Evolutionary conservation across 352 stramenopile genomes (phyloP), one percentile per base, ranked within the genome.

Genomic region (Phytophthora pini): DNA sequence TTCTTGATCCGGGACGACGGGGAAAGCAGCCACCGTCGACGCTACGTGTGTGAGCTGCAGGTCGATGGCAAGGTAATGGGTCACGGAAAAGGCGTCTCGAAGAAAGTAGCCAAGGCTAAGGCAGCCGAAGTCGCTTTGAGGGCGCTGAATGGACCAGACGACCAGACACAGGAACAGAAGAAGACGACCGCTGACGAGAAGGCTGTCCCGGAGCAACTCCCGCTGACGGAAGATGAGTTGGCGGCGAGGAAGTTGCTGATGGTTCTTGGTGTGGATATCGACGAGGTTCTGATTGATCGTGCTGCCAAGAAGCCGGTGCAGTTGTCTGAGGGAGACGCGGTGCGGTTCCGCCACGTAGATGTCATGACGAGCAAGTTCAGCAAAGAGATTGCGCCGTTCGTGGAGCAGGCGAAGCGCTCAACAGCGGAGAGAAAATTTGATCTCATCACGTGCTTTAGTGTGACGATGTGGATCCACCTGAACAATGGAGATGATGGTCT

Each of bases 401-500:
- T 87, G 41, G 66, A 80, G 31, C 34, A 66, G 12, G 74, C 78
- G n/a, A 77, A 77, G 54, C 72, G 70, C n/a, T 49, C 67, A 39
- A 61, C 62, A 44, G 44, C 52, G 4, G 54, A 78, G 46, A 61
- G 66, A n/a, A 79, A 73, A 47, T 94, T 93, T 52, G 72, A 89
- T 55, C 67, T 95, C 2, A 65, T 94, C 41, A 92, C 85, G 56
- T 87, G 82, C 61, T 95, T 94, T 47, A 94, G 87, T 41, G 80
- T 95, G 46, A 93, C 86, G 9, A 95, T 95, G 87, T 95, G 87
- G 87, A 94, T 95, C 56, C 87, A 95, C 54, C 54, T 95, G 26
- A 93, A 95, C 56, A 80, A 95, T 56, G 85, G 87, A 56, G 87
- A 95, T 61, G 83, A 92, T 26, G 87, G 87, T 1, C 69, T 95